phyloP scores from a whole-genome alignment of 2,329 filamentous ascomycete species.

The Macroventuria anomochaeta region DNA sequence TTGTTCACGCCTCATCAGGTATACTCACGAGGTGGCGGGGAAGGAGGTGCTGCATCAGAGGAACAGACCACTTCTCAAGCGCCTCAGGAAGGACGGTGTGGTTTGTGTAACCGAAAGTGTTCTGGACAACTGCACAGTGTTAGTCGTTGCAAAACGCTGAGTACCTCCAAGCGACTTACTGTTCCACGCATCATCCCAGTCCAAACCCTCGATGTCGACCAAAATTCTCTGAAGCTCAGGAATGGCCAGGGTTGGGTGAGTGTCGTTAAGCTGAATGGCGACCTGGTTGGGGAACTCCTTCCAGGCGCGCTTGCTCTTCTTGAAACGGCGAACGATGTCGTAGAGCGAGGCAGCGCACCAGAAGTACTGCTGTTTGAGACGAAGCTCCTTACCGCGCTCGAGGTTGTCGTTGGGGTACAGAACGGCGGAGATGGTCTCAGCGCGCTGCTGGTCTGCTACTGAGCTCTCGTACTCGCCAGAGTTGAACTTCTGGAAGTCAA shows the following conservation, averaged over 20 bases:
- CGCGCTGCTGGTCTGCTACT: constrained; percentile 95
- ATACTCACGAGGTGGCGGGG: constrained; percentile 90
- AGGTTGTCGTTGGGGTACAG: constrained; percentile 98
- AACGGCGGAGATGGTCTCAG: constrained; percentile 98
- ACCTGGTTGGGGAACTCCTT: constrained; percentile 91
- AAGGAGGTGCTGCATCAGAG: constrained; percentile 87
- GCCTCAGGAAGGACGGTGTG: constrained; percentile 97
- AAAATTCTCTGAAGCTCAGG: constrained; percentile 95
- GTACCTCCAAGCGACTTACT: constrained; percentile 59
- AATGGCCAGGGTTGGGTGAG: constrained; percentile 93
- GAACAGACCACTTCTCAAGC: constrained; percentile 97
- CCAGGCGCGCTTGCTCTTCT: constrained; percentile 93
- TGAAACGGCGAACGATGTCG: constrained; percentile 97
- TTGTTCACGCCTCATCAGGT: no score
- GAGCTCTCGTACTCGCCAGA: constrained; percentile 97
- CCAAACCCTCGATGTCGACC: constrained; percentile 84
- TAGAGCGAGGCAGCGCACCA: constrained; percentile 97
- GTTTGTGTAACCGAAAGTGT: constrained; percentile 93
- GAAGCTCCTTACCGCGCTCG: constrained; percentile 93
- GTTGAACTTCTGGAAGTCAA: constrained; percentile 99
- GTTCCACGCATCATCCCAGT: constrained; percentile 90
- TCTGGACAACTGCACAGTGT: constrained; percentile 53
- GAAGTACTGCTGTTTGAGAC: constrained; percentile 99
- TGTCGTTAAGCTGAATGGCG: constrained; percentile 97
- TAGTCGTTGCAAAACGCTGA: constrained; percentile 6